phyloP scores from a whole-genome alignment of 2,329 filamentous ascomycete genomes.

The Colletotrichum falcatum region DNA sequence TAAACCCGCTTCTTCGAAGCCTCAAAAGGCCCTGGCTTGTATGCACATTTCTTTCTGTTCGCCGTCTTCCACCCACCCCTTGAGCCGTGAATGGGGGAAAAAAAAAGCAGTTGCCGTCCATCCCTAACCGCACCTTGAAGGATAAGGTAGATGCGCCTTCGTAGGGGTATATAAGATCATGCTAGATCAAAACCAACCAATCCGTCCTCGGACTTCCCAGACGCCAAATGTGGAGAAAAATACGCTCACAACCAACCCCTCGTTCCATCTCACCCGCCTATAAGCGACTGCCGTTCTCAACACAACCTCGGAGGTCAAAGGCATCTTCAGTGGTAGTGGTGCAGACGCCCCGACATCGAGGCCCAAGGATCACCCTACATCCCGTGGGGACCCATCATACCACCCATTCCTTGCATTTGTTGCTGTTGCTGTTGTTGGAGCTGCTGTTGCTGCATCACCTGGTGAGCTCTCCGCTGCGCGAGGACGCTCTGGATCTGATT shows the following conservation, averaged over 20 bases:
- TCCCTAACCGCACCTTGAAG: constrained; percentile 39
- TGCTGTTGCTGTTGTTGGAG: constrained; percentile 50
- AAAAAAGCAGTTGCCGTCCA: constrained; percentile 26
- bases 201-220: constrained; percentile 16
- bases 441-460: constrained; percentile 55
- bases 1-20: constrained; percentile 20
- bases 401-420: constrained; percentile 64
- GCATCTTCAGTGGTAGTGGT: not conserved
- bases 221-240: constrained; percentile 32
- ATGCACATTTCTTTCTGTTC: constrained; percentile 32
- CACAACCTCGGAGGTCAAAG: not conserved
- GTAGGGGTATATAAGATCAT: constrained; percentile 42
- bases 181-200: constrained; percentile 34
- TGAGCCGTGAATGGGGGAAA: not conserved
- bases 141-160: constrained; percentile 38
- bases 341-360: not conserved
- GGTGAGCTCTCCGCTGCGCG: constrained; percentile 50
- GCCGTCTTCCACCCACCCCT: not conserved
- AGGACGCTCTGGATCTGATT: constrained; percentile 50
- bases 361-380: constrained; percentile 51
- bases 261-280: not conserved
- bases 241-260: constrained; percentile 20
- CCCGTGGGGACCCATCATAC: constrained; percentile 65
- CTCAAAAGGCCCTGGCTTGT: constrained; percentile 5
- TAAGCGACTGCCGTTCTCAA: not conserved